These are phyloP conservation scores for Phytophthora ramorum DNA, from an alignment of 352 stramenopile genomes.

Conservation along the genomic window DNA sequence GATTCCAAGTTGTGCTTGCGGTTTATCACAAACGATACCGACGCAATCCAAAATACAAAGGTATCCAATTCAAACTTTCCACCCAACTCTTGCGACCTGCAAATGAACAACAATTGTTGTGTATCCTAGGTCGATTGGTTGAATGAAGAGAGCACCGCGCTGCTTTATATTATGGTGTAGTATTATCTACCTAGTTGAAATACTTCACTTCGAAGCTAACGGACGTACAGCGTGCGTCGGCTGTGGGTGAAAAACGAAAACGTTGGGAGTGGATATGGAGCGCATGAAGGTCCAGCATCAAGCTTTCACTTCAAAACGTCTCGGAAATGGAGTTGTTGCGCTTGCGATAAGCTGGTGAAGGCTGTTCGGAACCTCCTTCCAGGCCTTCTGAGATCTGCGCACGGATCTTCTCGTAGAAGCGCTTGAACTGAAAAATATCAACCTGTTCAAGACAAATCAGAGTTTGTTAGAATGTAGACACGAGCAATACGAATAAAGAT, in stretches of 20 bases:
- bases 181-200: slow-evolving; percentile 11
- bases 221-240: slow-evolving; percentile 17
- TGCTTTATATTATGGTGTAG: slow-evolving; percentile 24
- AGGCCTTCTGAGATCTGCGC: slow-evolving; percentile 63
- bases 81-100: too few species aligned
- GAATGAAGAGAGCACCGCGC: slow-evolving; percentile 4
- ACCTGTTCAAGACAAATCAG: slow-evolving; percentile 44
- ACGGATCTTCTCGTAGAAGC: slow-evolving; percentile 86
- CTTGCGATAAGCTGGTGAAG: slow-evolving; percentile 45
- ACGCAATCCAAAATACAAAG: too few species aligned
- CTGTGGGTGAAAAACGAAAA: slow-evolving; percentile 24
- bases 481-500: neutral
- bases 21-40: too few species aligned
- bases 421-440: slow-evolving; percentile 90
- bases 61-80: too few species aligned
- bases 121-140: too few species aligned
- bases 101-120: too few species aligned
- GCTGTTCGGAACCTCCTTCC: slow-evolving; percentile 30
- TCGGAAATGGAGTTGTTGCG: slow-evolving; percentile 75
- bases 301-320: slow-evolving; percentile 28
- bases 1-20: too few species aligned
- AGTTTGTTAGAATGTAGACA: slow-evolving; percentile 16
- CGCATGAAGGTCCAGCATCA: slow-evolving; percentile 6
- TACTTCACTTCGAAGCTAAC: slow-evolving; percentile 29
- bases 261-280: slow-evolving; percentile 15